Evolutionary conservation across 306 rosid species (phyloP), one percentile per base, ranked within the genome.

Genomic region (Pterocarpus macrocarpus): DNA sequence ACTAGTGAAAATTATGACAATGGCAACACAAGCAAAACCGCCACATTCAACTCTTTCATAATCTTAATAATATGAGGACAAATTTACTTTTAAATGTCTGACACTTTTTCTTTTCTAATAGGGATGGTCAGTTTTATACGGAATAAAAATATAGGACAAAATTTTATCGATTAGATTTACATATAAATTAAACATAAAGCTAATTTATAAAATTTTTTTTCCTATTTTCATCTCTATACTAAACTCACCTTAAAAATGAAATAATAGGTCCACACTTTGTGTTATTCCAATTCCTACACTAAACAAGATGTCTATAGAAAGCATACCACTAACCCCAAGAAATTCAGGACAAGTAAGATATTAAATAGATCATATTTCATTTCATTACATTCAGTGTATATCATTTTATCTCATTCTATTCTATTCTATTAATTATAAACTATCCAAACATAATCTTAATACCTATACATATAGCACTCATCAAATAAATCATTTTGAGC

Each of bases 401-500:
- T 38, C 41, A 38, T 38, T 22, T 22, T 22, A 22, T 22, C 28
- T 22, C 28, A 38, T 1, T 38, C 6, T 6, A 38, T 3, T 38
- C 28, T 22, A 22, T 38, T 38, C 41, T 38, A 38, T 38, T 38
- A 4, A 38, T 6, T 6, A 38, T 4, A 38, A 38, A 4, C 4
- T 38, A 38, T 4, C 41, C 6, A 38, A 38, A 38, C 5, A 38
- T 38, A 38, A 4, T 6, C 5, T 6, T 5, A 38, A 4, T 38
- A 38, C 41, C 41, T 6, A 22, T 1, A 38, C 41, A 38, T 6
- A 38, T 38, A 38, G 5, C 67, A 87, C 69, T 88, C 90, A 71
- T 75, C 84, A 10, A 71, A 76, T 34, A 64, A 39, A 79, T 71
- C 45, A 3, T 81, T 83, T 71, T 30, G 84, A 16, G 65, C 65